A percentile compares a stretch with the other conserved stretches of the same genome.
Evolutionary conservation across 2,329 filamentous ascomycete species (phyloP).

Genomic region (Venturia oleaginea): DNA sequence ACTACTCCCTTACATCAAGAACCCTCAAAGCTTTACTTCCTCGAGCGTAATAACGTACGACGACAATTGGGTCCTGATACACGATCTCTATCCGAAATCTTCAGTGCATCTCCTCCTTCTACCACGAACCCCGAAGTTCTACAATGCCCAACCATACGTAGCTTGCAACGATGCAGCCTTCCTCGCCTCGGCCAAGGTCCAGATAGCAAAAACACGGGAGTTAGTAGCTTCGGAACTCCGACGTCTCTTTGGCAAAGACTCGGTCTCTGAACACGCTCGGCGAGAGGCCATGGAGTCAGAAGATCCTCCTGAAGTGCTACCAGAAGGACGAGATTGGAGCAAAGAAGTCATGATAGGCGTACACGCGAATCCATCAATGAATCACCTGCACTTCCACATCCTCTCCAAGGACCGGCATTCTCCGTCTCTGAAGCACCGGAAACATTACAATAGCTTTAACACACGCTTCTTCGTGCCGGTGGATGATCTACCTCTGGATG

Average conservation of each 20-base stretch:
- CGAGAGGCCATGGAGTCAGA: constrained; percentile 51
- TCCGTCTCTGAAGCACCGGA: constrained; percentile 62
- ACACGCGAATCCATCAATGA: constrained; percentile 86
- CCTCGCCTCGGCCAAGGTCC: constrained; percentile 51
- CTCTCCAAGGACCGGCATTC: constrained; percentile 72
- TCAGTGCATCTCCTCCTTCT: constrained; percentile 81
- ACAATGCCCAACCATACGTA: constrained; percentile 62
- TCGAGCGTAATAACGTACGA: constrained; percentile 56
- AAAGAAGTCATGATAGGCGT: constrained; percentile 67
- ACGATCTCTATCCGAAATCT: constrained; percentile 80
- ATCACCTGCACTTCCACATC: constrained; percentile 83
- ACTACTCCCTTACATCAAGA: constrained; percentile 56
- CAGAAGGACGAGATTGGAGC: constrained; percentile 68
- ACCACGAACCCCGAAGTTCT: constrained; percentile 56
- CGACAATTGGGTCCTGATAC: constrained; percentile 64
- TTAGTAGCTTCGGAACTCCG: constrained; percentile 69
- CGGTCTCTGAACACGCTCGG: constrained; percentile 53
- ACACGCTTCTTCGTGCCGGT: constrained; percentile 75
- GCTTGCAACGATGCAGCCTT: constrained; percentile 62
- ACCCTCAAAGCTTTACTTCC: constrained; percentile 52
- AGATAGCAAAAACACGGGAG: constrained; percentile 51
- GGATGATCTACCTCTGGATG: constrained; percentile 68
- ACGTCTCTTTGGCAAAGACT: constrained; percentile 55
- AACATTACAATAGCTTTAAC: constrained; percentile 88
- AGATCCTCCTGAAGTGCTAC: constrained; percentile 35